Base-by-base conservation (phyloP, 495 filamentous ascomycete genomes). In the Rostrohypoxylon terebratum region DNA sequence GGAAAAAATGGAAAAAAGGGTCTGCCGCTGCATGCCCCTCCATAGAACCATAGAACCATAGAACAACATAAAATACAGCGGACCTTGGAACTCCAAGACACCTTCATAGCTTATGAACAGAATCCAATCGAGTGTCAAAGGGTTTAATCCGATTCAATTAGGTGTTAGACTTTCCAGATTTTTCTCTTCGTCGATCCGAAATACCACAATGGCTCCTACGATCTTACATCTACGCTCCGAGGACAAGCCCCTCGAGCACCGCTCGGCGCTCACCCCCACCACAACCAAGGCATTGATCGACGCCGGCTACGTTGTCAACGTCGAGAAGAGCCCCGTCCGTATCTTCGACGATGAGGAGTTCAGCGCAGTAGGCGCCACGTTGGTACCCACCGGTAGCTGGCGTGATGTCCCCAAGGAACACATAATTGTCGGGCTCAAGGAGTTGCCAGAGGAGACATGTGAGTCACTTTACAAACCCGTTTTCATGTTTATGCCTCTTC, bases 371-470 rank as follows among this genome's bases (percentile, higher is more conserved):
- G 94, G 94, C 33, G 91, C 90, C 25, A 90, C 83, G 3, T 83
- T 98, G n/a, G 92, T 97, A 4, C 88, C 90, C 14, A 90, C 93
- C 74, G 90, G 92, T 31, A 93, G 89, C 51, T 98, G 96, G 95
- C 84, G 78, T 16, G 81, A 87, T 60, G 92, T 90, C 0, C 93
- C 96, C 21, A 83, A 86, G 70, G 89, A 93, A 64, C 88, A 94
- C 75, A 93, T 94, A 75, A 93, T 97, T 74, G 86, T 98, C 68
- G 95, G 96, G 40, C 86, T 99, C 54, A 99, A 99, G 87, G 96
- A 98, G 83, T 86, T 98, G 14, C 93, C 92, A 6, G 94, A 96
- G 77, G 91, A 97, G 74, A 89, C 90, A 34, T 94, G 87, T 85
- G 79, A 81, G 84, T 79, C 21, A 33, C 4, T 42, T 48, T 42